Conservation (phyloP, 306 rosid genomes). For the Bauhinia variegata region DNA sequence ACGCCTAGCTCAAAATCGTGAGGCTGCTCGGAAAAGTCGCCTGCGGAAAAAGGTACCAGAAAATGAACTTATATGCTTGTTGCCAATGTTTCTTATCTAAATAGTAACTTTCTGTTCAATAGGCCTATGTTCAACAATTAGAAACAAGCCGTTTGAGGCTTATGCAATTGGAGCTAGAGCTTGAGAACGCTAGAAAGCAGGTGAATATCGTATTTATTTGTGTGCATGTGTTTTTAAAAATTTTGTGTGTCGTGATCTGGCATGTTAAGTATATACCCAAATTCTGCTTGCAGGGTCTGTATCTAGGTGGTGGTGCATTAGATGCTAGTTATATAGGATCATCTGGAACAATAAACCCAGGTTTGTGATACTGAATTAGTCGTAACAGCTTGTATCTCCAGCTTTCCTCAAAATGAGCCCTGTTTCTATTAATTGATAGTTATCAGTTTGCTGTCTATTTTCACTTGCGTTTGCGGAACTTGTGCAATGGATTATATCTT, state of each 20-base stretch:
- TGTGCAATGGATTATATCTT: too few relatives aligned
- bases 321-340: conserved; percentile 58
- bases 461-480: too few relatives aligned
- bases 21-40: conserved; percentile 87
- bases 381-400: not conserved
- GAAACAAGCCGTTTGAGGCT: conserved; percentile 84
- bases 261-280: too few relatives aligned
- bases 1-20: conserved; percentile 88
- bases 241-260: conserved; percentile 6
- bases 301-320: conserved; percentile 40
- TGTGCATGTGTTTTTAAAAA: too few relatives aligned
- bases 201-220: conserved; percentile 43
- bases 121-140: conserved; percentile 94
- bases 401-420: not conserved
- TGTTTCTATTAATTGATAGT: not conserved
- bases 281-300: conserved; percentile 56
- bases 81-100: conserved; percentile 33
- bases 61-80: conserved; percentile 21
- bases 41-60: conserved; percentile 71
- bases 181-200: conserved; percentile 71
- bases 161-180: conserved; percentile 74
- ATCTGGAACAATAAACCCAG: conserved; percentile 60
- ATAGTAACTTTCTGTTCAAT: conserved; percentile 27
- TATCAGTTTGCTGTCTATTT: too few relatives aligned
- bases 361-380: conserved; percentile 47